Evolutionary conservation across 2,329 filamentous ascomycete genomes (phyloP), one percentile per base, ranked within the genome.

Genomic region (Drechslerella coelobrocha): DNA sequence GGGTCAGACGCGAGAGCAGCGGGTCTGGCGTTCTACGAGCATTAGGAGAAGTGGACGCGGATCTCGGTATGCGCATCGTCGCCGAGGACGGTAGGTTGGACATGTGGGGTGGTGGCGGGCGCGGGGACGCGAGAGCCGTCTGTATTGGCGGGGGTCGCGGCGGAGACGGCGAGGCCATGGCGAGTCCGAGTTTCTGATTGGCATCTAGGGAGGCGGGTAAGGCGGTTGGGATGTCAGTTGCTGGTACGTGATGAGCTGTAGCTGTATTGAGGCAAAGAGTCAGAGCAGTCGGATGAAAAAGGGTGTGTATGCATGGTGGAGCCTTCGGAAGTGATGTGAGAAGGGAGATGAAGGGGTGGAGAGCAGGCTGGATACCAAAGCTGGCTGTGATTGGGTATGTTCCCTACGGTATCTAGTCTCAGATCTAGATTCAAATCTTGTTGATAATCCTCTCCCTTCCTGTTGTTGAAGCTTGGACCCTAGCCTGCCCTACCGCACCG

Each of bases 1-100:
- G 74, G 4, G 75, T 76, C 10, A 76, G 71, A 23, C 65, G 72
- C 6, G 73, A 75, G 9, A 76, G 53, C 2, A 76, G 52, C 4
- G 75, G 74, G 48, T 76, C 75, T 9, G 21, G 41, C 12, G 29
- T 68, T 61, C 37, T 72, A 41, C 72, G 55, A 41, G 72, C 59
- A 31, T 61, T 61, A 0, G 61, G 57, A 19, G 68, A 65, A 8
- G 55, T 43, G 27, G 72, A 59, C 9, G 56, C 48, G 37, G 66
- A 60, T 14, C 27, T 7, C 8, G 47, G 47, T 8, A 23, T 45
- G 19, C 41, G 41, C n/a, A 45, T 45, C 12, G 14, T 29, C 29
- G 31, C 14, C 3, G 29, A 39, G 57, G 31, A 39, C 12, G 43
- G 43, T 47, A 9, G 57, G 47, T 43, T 50, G 29, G 57, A 29